Percentiles rank a stretch among this genome's conserved stretches.
Evolutionary conservation across 176 grass and related monocot genomes (phyloP).

Genomic region (Eragrostis nindensis): DNA sequence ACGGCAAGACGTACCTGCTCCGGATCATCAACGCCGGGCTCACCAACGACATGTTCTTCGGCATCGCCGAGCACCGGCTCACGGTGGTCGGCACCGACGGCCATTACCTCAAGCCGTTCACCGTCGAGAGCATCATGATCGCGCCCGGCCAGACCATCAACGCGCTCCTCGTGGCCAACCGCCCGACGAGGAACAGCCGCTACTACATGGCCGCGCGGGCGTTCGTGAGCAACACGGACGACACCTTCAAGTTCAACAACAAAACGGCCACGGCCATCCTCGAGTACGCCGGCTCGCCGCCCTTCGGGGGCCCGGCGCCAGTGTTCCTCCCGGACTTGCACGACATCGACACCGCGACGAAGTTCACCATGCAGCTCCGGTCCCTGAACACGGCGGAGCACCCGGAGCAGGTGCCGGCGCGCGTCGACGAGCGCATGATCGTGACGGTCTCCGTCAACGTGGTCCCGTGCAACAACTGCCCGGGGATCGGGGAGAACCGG

Average conservation of each 20-base stretch:
- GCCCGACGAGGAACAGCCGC: slow-evolving; percentile 30
- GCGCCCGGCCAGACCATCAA: too few species aligned
- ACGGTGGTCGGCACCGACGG: too few species aligned
- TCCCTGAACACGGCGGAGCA: slow-evolving; percentile 16
- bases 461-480: too few species aligned
- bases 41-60: too few species aligned
- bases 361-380: slow-evolving; percentile 15
- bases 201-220: slow-evolving; percentile 52
- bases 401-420: not conserved
- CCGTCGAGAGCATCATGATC: too few species aligned
- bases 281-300: slow-evolving; percentile 14
- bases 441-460: too few species aligned
- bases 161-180: too few species aligned
- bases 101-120: too few species aligned
- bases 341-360: not conserved
- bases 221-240: not conserved
- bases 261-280: slow-evolving; percentile 38
- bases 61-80: too few species aligned
- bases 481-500: too few species aligned
- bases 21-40: too few species aligned
- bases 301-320: not conserved
- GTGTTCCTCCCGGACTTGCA: not conserved
- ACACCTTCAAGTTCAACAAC: not conserved
- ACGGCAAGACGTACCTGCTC: too few species aligned
- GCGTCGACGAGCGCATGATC: slow-evolving; percentile 41